These are phyloP conservation scores for Pseudogymnoascus sp. DNA, from an alignment of 2,329 filamentous ascomycete genomes.

Conservation along the genomic window DNA sequence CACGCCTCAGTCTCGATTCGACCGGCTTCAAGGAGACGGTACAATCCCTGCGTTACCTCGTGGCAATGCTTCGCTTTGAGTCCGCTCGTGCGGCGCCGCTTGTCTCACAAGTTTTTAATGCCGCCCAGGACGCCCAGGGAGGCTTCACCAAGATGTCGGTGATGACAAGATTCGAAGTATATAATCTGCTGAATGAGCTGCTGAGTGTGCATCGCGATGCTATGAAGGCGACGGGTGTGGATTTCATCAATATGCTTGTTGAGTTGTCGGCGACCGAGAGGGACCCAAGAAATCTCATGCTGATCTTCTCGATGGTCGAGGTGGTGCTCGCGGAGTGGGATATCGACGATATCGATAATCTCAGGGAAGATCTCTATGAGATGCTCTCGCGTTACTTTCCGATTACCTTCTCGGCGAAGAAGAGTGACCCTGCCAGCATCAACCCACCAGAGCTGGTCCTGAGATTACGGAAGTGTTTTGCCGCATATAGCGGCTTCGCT, in stretches of 20 bases:
- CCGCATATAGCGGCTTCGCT: conserved; percentile 2
- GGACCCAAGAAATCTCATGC: conserved; percentile 8
- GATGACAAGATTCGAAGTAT: conserved; percentile 3
- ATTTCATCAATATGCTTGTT: conserved; percentile 5
- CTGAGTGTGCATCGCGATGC: background rate
- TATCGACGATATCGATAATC: background rate
- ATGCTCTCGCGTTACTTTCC: conserved; percentile 9
- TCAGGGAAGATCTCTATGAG: conserved; percentile 7
- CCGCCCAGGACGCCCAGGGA: background rate
- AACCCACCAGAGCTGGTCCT: conserved; percentile 10
- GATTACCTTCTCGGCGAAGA: conserved; percentile 10
- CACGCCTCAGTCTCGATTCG: background rate
- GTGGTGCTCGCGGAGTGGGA: conserved; percentile 9
- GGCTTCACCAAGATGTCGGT: background rate
- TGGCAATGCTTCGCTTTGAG: conserved; percentile 2
- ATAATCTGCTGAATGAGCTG: conserved; percentile 4
- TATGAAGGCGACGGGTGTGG: background rate
- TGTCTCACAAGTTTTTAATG: background rate
- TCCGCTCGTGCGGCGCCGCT: background rate
- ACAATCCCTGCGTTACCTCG: background rate
- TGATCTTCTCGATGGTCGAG: conserved; percentile 8
- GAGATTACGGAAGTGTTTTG: conserved; percentile 8
- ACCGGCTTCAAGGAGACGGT: conserved; percentile 8
- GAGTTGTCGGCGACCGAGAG: background rate
- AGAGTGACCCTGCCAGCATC: background rate